A percentile compares a stretch with the other conserved stretches of the same genome.
Evolutionary conservation across 306 rosid species (phyloP).

Genomic region (Nissolia schottii): DNA sequence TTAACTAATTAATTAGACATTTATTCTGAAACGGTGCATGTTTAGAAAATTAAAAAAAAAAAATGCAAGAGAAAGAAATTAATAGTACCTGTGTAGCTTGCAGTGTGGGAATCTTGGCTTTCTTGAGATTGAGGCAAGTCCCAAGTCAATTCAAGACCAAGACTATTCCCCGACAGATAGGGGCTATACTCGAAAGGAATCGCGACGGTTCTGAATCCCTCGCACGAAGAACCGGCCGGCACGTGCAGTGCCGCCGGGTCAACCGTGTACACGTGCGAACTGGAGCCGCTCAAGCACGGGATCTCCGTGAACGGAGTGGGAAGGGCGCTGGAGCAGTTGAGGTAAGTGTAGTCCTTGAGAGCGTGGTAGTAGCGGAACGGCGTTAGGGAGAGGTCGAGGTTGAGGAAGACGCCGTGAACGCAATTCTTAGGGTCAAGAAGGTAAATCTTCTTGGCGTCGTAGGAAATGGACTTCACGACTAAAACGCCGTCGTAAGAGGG

Average conservation of each 20-base stretch:
- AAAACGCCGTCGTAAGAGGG: slow-evolving; percentile 54
- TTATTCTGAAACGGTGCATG: no score
- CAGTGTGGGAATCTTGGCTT: slow-evolving; percentile 13
- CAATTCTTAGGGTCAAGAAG: slow-evolving; percentile 66
- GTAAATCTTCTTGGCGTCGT: slow-evolving; percentile 44
- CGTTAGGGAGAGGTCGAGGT: slow-evolving; percentile 61
- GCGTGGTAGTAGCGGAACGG: slow-evolving; percentile 52
- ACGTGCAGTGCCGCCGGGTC: slow-evolving; percentile 36
- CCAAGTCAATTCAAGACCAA: slow-evolving; percentile 79
- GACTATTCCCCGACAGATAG: slow-evolving; percentile 53
- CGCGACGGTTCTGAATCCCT: slow-evolving; percentile 44
- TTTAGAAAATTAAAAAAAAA: no score
- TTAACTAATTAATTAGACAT: no score
- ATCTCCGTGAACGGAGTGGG: slow-evolving; percentile 30
- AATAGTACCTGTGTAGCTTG: slow-evolving; percentile 35
- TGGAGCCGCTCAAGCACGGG: slow-evolving; percentile 59
- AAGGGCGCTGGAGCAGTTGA: slow-evolving; percentile 53
- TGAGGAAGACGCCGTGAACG: slow-evolving; percentile 57
- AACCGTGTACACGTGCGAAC: slow-evolving; percentile 57
- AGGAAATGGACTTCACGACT: slow-evolving; percentile 63
- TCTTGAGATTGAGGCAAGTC: slow-evolving; percentile 31
- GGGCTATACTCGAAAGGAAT: slow-evolving; percentile 77
- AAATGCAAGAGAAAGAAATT: no score
- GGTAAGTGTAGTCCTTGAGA: slow-evolving; percentile 46
- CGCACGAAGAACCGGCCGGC: slow-evolving; percentile 56